Evolutionary conservation across 441 rosid species (phyloP), one percentile per base, ranked within the genome.

Genomic region (Iberis amara): DNA sequence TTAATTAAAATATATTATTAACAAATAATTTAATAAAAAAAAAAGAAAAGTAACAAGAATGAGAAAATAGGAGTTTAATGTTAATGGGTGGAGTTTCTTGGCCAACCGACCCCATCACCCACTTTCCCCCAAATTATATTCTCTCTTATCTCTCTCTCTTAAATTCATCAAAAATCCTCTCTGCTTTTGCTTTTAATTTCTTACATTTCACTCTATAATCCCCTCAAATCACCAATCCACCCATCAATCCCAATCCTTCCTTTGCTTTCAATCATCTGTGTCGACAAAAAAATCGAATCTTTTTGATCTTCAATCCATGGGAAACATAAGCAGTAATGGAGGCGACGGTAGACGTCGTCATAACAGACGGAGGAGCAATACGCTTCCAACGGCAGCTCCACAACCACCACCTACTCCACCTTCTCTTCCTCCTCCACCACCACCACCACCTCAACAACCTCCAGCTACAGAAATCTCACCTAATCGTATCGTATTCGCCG

Each of bases 401-500:
- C 59, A 69, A 3, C 77, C 78, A 7, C 63, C 64, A 32, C 80
- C 73, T 11, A 71, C 66, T 2, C 70, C n/a, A n/a, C n/a, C 75
- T 1, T 64, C 79, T 9, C 79, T 69, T 32, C 77, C 81, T 0
- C 76, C 80, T 5, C 75, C 79, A 1, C 62, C 73, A 1, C 77
- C 33, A 5, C 33, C 33, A 30, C 33, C 79, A 2, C 62, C 73
- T 1, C 77, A 7, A 7, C 37, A 8, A 7, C 37, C 79, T n/a
- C 79, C 86, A 0, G 77, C 81, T 56, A 76, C 84, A 14, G 97
- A 86, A 55, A 70, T 73, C 69, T 41, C 79, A 11, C 59, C 90
- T 33, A 91, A 76, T 62, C 86, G 83, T 11, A 76, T 79, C 62
- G 89, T 87, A 3, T 79, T 88, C 65, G 84, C 96, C 1, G 95